These are phyloP conservation scores for Mrakia gelida DNA, from an alignment of 768 basidiomycete species.

Conservation along the genomic window DNA sequence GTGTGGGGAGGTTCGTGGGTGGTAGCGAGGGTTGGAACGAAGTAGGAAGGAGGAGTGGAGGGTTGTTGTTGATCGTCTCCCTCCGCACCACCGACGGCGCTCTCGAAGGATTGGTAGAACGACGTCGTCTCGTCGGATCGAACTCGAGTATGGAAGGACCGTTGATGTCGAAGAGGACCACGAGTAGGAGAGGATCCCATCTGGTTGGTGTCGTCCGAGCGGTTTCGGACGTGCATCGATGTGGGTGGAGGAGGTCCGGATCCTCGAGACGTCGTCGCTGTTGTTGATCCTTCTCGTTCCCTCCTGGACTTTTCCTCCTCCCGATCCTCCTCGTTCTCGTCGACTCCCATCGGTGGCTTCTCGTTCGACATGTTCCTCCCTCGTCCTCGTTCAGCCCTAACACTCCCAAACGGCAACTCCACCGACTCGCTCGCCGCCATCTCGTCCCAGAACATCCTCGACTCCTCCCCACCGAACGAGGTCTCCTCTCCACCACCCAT, in stretches of 20 bases:
- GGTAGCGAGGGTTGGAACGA: not conserved
- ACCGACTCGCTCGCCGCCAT: not conserved
- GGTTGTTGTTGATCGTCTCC: not conserved
- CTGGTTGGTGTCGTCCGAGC: not conserved
- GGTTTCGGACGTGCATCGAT: not conserved
- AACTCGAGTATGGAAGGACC: slow-evolving; percentile 1
- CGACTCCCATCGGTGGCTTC: not conserved
- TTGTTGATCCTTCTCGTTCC: not conserved
- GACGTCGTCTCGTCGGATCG: not conserved
- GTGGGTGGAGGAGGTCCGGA: not conserved
- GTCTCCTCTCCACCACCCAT: slow-evolving; percentile 6
- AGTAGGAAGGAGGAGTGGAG: slow-evolving; percentile 8
- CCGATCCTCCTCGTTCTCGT: not conserved
- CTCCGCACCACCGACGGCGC: not conserved
- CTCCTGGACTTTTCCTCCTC: not conserved
- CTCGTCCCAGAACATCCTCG: slow-evolving; percentile 5
- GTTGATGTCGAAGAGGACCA: not conserved
- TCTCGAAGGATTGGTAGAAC: slow-evolving; percentile 13
- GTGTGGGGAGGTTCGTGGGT: not conserved
- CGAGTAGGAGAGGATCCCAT: slow-evolving; percentile 7
- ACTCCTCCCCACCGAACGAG: not conserved
- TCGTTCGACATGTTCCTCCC: slow-evolving; percentile 19
- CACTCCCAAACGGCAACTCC: slow-evolving; percentile 17
- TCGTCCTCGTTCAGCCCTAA: slow-evolving; percentile 17
- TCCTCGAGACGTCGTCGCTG: not conserved